Percentiles rank a stretch among this genome's conserved stretches.
phyloP scores from a whole-genome alignment of 2,329 filamentous ascomycete species.

The Sclerotinia spermophila region DNA sequence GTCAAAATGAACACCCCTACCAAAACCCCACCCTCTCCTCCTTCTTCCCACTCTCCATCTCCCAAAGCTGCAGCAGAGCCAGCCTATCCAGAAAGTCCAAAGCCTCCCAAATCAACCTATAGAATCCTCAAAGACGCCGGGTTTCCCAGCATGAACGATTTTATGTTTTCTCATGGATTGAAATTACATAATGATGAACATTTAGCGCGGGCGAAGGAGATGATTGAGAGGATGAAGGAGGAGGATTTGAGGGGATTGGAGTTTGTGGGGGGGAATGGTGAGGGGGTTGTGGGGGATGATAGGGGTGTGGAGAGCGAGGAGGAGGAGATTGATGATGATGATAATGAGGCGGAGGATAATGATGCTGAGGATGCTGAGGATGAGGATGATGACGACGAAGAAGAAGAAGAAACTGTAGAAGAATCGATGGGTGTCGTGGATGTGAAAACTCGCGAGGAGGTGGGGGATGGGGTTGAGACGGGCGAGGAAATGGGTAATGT shows the following conservation, averaged over 20 bases:
- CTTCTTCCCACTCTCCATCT: not conserved
- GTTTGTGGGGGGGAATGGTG: not conserved
- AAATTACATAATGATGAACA: not conserved
- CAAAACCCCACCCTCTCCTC: not conserved
- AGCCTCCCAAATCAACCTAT: not conserved
- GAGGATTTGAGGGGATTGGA: not conserved
- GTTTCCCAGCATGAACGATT: not conserved
- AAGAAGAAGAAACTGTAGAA: no score
- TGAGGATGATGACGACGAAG: not conserved
- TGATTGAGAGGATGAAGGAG: not conserved
- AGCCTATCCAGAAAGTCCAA: not conserved
- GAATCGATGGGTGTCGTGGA: no score
- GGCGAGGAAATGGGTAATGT: not conserved
- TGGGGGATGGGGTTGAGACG: not conserved
- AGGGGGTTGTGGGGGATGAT: not conserved
- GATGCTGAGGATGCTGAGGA: not conserved
- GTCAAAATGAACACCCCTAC: not conserved
- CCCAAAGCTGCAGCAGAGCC: fast-evolving
- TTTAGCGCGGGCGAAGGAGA: not conserved
- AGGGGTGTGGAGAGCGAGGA: not conserved
- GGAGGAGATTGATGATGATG: not conserved
- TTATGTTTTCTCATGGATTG: not conserved
- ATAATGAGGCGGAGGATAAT: not conserved
- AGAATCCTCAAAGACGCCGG: not conserved
- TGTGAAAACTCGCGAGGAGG: not conserved